Conservation (phyloP, 23 red algal genomes). For the Gracilariopsis chorda region DNA sequence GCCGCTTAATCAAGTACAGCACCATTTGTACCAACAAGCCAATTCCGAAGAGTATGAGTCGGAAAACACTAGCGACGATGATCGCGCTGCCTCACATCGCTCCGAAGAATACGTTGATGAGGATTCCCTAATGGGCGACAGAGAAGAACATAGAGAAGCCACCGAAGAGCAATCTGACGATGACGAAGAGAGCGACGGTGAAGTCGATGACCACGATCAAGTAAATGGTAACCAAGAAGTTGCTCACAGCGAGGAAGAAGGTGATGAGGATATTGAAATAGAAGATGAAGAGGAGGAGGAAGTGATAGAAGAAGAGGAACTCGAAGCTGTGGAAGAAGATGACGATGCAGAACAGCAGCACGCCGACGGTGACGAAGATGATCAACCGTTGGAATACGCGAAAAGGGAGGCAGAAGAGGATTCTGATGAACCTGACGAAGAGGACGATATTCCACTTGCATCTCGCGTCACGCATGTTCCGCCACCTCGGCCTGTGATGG, state of each 20-base stretch:
- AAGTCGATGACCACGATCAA: conserved; percentile 1
- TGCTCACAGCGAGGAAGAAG: background rate
- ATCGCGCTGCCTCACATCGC: background rate
- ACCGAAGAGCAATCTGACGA: background rate
- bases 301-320: conserved; percentile 1
- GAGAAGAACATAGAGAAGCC: background rate
- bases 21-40: background rate
- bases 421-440: conserved; percentile 28
- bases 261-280: background rate
- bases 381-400: no score
- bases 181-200: conserved; percentile 38
- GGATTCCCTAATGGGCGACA: background rate
- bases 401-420: no score
- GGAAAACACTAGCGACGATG: background rate
- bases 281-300: background rate
- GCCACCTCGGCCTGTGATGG: background rate
- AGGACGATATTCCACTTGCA: conserved; percentile 9
- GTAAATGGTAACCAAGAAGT: background rate
- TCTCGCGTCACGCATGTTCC: background rate
- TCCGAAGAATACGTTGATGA: conserved; percentile 39
- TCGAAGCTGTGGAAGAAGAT: background rate
- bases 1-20: background rate
- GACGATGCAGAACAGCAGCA: background rate
- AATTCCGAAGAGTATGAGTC: background rate
- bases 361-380: background rate